Evolutionary conservation across 2,329 filamentous ascomycete species (phyloP).

Genomic region (Lecanosticta acicola): DNA sequence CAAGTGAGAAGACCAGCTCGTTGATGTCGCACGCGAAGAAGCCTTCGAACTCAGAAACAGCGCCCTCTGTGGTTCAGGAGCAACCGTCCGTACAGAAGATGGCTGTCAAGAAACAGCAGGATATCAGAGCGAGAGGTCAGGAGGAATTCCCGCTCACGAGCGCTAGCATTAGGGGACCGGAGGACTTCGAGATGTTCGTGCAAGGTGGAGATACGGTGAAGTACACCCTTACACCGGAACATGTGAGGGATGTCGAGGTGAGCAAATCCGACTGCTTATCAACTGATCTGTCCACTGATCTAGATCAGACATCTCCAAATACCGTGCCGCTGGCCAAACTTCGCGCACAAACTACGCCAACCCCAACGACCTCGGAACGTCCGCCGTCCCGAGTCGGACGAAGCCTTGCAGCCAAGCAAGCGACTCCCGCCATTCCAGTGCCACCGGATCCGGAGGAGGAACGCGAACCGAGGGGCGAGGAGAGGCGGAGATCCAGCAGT

Average conservation of each 20-base stretch:
- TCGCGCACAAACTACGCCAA: conserved; percentile 7
- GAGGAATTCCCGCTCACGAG: conserved; percentile 25
- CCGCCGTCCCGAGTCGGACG: conserved; percentile 12
- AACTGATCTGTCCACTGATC: background rate
- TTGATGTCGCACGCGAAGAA: conserved; percentile 12
- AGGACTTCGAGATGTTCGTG: conserved; percentile 46
- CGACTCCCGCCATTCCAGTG: conserved; percentile 13
- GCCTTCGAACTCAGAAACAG: conserved; percentile 7
- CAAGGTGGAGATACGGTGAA: conserved; percentile 46
- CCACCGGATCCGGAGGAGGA: conserved; percentile 12
- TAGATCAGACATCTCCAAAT: background rate
- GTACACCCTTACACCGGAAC: conserved; percentile 46
- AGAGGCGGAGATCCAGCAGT: conserved; percentile 28
- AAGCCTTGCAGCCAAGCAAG: conserved; percentile 20
- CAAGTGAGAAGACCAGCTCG: conserved; percentile 12
- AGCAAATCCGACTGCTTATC: conserved; percentile 21
- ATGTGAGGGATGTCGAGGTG: conserved; percentile 41
- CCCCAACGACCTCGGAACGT: conserved; percentile 5
- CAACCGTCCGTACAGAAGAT: conserved; percentile 26
- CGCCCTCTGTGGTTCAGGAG: conserved; percentile 20
- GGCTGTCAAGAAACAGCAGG: conserved; percentile 22
- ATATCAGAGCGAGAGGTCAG: conserved; percentile 10
- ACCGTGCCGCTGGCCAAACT: conserved; percentile 11
- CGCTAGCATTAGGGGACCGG: conserved; percentile 31
- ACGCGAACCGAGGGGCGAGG: conserved; percentile 11